These are phyloP conservation scores for Rhypophila decipiens DNA, from an alignment of 495 filamentous ascomycete genomes.

Conservation along the genomic window DNA sequence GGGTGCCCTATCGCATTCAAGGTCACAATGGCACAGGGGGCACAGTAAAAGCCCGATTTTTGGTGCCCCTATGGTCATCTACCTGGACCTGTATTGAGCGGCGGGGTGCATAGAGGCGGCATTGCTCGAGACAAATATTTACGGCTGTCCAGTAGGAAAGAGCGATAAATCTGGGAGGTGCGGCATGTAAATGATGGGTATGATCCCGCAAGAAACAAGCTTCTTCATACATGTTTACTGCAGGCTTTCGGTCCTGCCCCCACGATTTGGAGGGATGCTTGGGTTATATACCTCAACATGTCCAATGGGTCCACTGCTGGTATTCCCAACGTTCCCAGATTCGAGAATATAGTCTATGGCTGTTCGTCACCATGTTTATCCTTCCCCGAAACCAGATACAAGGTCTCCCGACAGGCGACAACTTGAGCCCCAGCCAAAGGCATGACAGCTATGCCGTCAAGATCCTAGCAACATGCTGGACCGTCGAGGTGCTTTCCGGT, in stretches of 20 bases:
- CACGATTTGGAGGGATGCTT: background rate
- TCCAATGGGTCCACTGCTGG: background rate
- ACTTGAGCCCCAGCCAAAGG: background rate
- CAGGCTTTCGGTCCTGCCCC: background rate
- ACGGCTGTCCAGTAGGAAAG: background rate
- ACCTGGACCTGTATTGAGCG: background rate
- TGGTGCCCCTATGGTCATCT: background rate
- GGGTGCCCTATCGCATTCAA: background rate
- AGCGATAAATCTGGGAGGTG: background rate
- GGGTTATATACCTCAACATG: background rate
- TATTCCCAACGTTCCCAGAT: too few species aligned
- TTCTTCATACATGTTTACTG: background rate
- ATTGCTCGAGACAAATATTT: background rate
- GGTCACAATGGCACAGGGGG: background rate
- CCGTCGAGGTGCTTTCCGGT: constrained; percentile 1
- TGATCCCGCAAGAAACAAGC: background rate
- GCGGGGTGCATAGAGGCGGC: background rate
- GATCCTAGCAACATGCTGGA: background rate
- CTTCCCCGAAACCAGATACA: constrained; percentile 1
- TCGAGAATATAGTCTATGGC: too few species aligned
- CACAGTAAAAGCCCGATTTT: background rate
- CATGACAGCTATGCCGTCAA: background rate
- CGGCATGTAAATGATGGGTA: background rate
- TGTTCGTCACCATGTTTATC: background rate
- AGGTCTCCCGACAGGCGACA: background rate